Evolutionary conservation across 495 filamentous ascomycete species (phyloP).

Genomic region (Penicillium fimorum): DNA sequence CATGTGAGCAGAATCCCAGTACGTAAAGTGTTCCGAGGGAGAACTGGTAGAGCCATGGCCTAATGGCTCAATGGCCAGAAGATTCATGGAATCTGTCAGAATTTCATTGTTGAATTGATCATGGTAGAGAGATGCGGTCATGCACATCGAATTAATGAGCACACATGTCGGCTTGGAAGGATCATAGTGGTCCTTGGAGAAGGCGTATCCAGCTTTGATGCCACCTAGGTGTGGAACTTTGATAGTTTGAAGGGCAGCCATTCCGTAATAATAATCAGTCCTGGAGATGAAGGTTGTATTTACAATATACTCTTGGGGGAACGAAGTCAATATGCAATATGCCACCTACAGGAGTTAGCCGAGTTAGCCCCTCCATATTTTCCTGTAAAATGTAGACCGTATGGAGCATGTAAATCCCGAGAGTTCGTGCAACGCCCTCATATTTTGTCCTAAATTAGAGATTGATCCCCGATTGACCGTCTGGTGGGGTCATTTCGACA

Average conservation of each 20-base stretch:
- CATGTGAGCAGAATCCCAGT: slow-evolving; percentile 55
- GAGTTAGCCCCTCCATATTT: neutral
- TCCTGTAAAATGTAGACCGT: neutral
- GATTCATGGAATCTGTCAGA: slow-evolving; percentile 48
- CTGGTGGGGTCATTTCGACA: neutral
- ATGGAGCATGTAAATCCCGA: neutral
- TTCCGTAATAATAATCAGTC: neutral
- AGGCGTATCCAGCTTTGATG: slow-evolving; percentile 52
- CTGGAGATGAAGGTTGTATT: neutral
- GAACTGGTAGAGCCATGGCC: slow-evolving; percentile 51
- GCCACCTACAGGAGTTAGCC: neutral
- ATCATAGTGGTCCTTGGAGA: slow-evolving; percentile 44
- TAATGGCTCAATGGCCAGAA: slow-evolving; percentile 56
- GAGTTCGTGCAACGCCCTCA: neutral
- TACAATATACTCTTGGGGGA: neutral
- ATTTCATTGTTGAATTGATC: slow-evolving; percentile 44
- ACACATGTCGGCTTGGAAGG: slow-evolving; percentile 56
- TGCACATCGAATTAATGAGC: neutral
- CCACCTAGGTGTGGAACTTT: slow-evolving; percentile 55
- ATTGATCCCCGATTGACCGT: neutral
- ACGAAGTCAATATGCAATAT: neutral
- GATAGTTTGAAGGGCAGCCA: slow-evolving; percentile 35
- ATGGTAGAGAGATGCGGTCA: slow-evolving; percentile 38
- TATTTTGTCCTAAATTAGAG: neutral
- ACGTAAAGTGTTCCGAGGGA: slow-evolving; percentile 48